phyloP scores from a whole-genome alignment of 768 basidiomycete genomes.

The Russula foetens region DNA sequence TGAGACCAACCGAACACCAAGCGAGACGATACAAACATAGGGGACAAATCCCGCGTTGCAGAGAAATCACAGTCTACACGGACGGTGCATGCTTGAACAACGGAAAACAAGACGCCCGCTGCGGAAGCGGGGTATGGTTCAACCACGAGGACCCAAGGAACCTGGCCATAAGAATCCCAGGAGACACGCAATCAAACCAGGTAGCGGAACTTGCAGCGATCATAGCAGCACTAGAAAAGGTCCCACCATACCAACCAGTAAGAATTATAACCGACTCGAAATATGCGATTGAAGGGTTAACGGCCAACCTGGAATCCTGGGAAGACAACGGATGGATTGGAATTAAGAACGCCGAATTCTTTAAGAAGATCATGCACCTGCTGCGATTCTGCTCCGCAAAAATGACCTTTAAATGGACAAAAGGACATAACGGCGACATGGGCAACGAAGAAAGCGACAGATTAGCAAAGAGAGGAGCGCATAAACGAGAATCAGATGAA shows the following conservation, averaged over 20 bases:
- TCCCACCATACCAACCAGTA: background rate
- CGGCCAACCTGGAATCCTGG: background rate
- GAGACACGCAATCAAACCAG: background rate
- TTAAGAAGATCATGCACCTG: background rate
- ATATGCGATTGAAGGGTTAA: background rate
- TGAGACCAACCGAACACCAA: too few species aligned
- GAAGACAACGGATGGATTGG: background rate
- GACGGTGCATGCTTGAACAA: background rate
- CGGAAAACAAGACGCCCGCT: background rate
- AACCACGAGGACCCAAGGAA: background rate
- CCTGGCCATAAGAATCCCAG: background rate
- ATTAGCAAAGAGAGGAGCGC: background rate
- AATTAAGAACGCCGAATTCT: background rate
- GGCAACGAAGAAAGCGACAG: conserved; percentile 16
- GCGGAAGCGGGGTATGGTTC: background rate
- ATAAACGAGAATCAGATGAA: accelerated
- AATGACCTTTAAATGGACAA: conserved; percentile 11
- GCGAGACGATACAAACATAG: background rate
- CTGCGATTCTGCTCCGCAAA: background rate
- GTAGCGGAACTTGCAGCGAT: background rate
- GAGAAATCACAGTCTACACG: background rate
- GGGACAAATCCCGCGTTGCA: too few species aligned
- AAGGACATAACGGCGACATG: conserved; percentile 7
- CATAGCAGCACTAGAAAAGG: background rate
- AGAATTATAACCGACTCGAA: background rate